Percentiles rank a stretch among this genome's conserved stretches.
Evolutionary conservation across 1,284 basidiomycete species (phyloP).

Genomic region (Tetrapyrgos nigripes): DNA sequence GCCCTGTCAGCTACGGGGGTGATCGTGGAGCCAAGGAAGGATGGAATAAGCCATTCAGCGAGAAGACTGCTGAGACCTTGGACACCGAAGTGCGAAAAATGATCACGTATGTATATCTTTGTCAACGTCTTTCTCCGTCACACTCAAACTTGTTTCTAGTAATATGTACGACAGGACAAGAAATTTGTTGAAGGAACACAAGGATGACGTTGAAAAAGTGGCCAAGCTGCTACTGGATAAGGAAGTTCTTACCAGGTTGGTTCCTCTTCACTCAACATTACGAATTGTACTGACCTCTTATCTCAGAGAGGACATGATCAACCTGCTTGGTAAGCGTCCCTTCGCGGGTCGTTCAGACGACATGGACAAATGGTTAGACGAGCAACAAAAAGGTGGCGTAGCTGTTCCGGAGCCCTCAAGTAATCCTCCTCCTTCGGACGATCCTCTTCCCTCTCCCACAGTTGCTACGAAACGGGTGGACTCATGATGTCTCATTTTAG

Average conservation of each 20-base stretch:
- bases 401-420: conserved; percentile 61
- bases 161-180: conserved; percentile 88
- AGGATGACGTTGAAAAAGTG: conserved; percentile 93
- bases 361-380: conserved; percentile 94
- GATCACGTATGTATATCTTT: conserved; percentile 68
- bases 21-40: conserved; percentile 83
- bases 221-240: conserved; percentile 90
- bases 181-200: conserved; percentile 83
- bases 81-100: conserved; percentile 95
- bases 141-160: conserved; percentile 39
- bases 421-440: conserved; percentile 45
- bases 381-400: conserved; percentile 61
- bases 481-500: conserved; percentile 4
- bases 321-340: conserved; percentile 84
- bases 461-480: conserved; percentile 44
- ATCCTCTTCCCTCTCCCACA: conserved; percentile 55
- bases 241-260: conserved; percentile 92
- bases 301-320: conserved; percentile 81
- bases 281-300: conserved; percentile 3
- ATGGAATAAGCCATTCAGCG: conserved; percentile 98
- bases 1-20: conserved; percentile 95
- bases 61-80: conserved; percentile 95
- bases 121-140: conserved; percentile 2
- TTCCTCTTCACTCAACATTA: conserved; percentile 13
- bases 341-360: conserved; percentile 84